Evolutionary conservation across 257 asterid species (phyloP).

Genomic region (Ophiorrhiza pumila): DNA sequence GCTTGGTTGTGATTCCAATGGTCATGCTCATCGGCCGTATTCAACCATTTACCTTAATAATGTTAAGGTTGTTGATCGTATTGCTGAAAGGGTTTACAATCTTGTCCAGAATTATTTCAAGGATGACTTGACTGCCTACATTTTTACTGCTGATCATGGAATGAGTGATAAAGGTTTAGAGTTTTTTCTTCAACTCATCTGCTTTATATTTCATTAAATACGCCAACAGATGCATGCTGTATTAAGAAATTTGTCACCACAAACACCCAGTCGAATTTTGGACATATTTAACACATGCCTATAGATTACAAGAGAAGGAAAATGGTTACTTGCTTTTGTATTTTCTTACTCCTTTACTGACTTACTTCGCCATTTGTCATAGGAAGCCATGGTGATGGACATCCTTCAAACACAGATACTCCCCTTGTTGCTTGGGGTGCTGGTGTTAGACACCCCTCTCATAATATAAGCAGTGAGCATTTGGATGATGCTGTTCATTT

Average conservation of each 20-base stretch:
- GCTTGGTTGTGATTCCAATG: conserved; percentile 97
- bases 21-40: conserved; percentile 98
- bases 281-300: not conserved
- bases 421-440: conserved; percentile 99
- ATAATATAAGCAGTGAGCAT: conserved; percentile 40
- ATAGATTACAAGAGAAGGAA: not conserved
- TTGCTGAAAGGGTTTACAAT: conserved; percentile 95
- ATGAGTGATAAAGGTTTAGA: conserved; percentile 95
- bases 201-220: not conserved
- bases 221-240: not conserved
- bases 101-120: conserved; percentile 81
- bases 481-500: conserved; percentile 46
- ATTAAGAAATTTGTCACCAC: not conserved
- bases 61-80: conserved; percentile 90
- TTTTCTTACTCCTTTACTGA: conserved; percentile 2
- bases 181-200: conserved; percentile 14
- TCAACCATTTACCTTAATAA: conserved; percentile 92
- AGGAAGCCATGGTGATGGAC: conserved; percentile 99
- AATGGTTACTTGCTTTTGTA: not conserved
- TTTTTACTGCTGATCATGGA: conserved; percentile 98
- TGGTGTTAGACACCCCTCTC: conserved; percentile 62
- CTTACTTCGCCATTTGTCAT: conserved; percentile 2
- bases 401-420: conserved; percentile 91
- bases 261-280: not conserved
- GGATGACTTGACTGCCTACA: conserved; percentile 78